Percentiles rank a stretch among this genome's conserved stretches.
phyloP scores from a whole-genome alignment of 2,329 filamentous ascomycete genomes.

The Moelleriella libera region DNA sequence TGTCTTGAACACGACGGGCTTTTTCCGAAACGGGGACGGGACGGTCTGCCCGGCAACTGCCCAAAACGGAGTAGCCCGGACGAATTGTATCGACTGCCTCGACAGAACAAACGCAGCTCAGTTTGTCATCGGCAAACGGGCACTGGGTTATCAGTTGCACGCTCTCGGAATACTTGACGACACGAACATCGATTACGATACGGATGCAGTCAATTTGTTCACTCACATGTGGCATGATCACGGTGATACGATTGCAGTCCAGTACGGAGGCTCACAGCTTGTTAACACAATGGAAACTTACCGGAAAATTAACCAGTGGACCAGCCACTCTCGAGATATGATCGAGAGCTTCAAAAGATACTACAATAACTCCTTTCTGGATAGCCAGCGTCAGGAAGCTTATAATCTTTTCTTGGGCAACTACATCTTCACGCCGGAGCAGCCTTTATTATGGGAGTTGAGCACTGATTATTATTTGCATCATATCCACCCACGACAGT shows the following conservation, averaged over 20 bases:
- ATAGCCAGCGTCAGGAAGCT: conserved; percentile 93
- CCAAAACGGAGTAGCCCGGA: conserved; percentile 86
- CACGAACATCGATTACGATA: conserved; percentile 78
- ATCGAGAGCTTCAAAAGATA: conserved; percentile 98
- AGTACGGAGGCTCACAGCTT: conserved; percentile 92
- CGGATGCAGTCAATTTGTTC: conserved; percentile 88
- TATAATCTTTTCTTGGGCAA: conserved; percentile 97
- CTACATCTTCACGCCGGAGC: conserved; percentile 74
- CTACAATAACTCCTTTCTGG: conserved; percentile 96
- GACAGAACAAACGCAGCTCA: conserved; percentile 96
- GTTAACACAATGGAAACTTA: conserved; percentile 99
- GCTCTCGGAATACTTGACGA: conserved; percentile 76
- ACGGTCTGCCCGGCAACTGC: conserved; percentile 47
- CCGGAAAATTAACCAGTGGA: conserved; percentile 98
- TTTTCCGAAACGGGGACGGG: conserved; percentile 85
- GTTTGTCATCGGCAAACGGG: conserved; percentile 92
- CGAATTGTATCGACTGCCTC: conserved; percentile 95
- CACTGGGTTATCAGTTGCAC: conserved; percentile 81
- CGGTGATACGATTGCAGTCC: conserved; percentile 92
- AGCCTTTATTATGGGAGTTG: conserved; percentile 95
- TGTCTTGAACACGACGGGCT: conserved; percentile 72
- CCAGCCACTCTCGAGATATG: conserved; percentile 94
- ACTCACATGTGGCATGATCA: conserved; percentile 98
- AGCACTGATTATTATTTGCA: conserved; percentile 93
- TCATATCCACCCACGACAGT: conserved; percentile 67